Conservation (phyloP, 2,329 filamentous ascomycete genomes). For the Arthrobotrys iridis region DNA sequence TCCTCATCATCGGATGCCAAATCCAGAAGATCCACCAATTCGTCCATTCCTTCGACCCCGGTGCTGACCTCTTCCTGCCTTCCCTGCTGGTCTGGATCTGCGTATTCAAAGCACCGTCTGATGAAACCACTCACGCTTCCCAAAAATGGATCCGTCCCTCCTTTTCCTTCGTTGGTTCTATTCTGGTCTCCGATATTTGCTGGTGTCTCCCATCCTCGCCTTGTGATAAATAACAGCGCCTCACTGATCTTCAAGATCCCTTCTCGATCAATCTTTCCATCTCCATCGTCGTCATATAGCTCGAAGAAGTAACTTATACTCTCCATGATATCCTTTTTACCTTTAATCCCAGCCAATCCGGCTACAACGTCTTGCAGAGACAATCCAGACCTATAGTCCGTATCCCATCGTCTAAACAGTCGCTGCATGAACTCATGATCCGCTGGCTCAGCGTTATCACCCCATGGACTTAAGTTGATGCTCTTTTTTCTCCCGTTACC, state of each 20-base stretch:
- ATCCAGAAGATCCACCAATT: constrained; percentile 64
- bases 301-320: constrained; percentile 98
- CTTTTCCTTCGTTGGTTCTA: constrained; percentile 60
- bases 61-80: constrained; percentile 68
- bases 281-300: constrained; percentile 90
- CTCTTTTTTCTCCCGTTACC: constrained; percentile 45
- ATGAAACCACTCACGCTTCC: constrained; percentile 96
- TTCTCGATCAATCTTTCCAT: constrained; percentile 92
- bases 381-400: constrained; percentile 77
- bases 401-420: constrained; percentile 88
- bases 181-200: constrained; percentile 62
- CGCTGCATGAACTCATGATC: constrained; percentile 94
- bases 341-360: constrained; percentile 89
- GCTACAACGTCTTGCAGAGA: constrained; percentile 91
- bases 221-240: constrained; percentile 88
- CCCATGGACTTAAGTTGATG: constrained; percentile 65
- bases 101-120: constrained; percentile 95
- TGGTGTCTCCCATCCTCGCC: constrained; percentile 82
- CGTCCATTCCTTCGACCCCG: constrained; percentile 61
- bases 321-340: constrained; percentile 94
- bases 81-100: constrained; percentile 78
- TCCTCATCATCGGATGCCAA: constrained; percentile 59
- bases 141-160: constrained; percentile 84
- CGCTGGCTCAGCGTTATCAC: constrained; percentile 74
- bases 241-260: constrained; percentile 95